Percentiles rank a stretch among this genome's conserved stretches.
These are phyloP conservation scores for Aspergillus bertholletiae DNA, from an alignment of 495 filamentous ascomycete species.

Conservation along the genomic window DNA sequence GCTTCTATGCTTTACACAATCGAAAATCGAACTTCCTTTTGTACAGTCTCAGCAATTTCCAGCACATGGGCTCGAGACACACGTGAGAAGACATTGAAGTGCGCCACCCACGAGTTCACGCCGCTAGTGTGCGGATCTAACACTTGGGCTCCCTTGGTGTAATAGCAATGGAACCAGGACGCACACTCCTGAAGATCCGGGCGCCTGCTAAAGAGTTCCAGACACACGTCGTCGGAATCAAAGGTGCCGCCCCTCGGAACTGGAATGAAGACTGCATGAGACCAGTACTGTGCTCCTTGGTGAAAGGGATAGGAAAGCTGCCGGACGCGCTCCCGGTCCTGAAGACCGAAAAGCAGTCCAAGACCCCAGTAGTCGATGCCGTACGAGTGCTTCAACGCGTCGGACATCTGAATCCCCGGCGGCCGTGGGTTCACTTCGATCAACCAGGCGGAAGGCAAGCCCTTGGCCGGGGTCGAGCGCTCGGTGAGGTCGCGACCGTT, in stretches of 20 bases:
- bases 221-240: background rate
- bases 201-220: too few relatives aligned
- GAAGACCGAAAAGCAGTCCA: background rate
- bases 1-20: too few relatives aligned
- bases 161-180: too few relatives aligned
- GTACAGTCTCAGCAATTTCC: too few relatives aligned
- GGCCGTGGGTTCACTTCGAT: background rate
- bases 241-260: background rate
- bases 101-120: too few relatives aligned
- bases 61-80: too few relatives aligned
- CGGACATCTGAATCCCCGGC: background rate
- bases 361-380: background rate
- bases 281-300: background rate
- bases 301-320: background rate
- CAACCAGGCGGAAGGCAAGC: background rate
- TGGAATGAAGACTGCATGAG: background rate
- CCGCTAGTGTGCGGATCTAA: too few relatives aligned
- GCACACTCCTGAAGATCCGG: too few relatives aligned
- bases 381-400: background rate
- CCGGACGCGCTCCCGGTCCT: background rate
- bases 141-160: too few relatives aligned
- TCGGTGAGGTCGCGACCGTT: background rate
- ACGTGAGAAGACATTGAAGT: too few relatives aligned
- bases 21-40: too few relatives aligned
- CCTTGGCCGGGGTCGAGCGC: background rate